Evolutionary conservation across 768 basidiomycete genomes (phyloP).

Genomic region (Lactarius hengduanensis): DNA sequence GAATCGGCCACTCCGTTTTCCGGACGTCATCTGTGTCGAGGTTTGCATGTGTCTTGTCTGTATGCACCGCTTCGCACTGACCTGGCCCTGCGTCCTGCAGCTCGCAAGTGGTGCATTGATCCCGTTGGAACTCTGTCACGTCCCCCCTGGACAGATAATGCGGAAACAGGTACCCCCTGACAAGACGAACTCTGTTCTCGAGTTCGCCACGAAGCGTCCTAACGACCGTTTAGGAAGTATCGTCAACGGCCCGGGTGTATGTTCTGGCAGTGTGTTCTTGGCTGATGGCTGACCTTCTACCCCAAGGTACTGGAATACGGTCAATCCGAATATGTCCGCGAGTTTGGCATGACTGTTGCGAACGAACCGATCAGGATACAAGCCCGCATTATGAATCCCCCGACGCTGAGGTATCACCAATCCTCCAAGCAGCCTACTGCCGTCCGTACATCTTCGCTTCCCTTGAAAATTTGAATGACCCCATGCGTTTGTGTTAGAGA

Average conservation of each 20-base stretch:
- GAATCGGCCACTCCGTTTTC: slow-evolving; percentile 55
- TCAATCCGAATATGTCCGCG: slow-evolving; percentile 54
- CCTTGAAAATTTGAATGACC: neutral
- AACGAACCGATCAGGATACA: slow-evolving; percentile 53
- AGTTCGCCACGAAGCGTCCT: slow-evolving; percentile 67
- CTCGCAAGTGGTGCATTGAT: slow-evolving; percentile 59
- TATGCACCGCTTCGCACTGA: neutral
- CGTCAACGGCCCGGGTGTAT: slow-evolving; percentile 50
- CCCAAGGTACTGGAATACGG: slow-evolving; percentile 48
- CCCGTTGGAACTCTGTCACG: slow-evolving; percentile 65
- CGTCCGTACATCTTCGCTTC: slow-evolving; percentile 40
- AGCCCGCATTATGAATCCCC: slow-evolving; percentile 63
- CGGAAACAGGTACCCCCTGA: slow-evolving; percentile 68
- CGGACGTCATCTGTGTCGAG: slow-evolving; percentile 67
- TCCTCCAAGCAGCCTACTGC: slow-evolving; percentile 56
- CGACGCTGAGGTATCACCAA: slow-evolving; percentile 63
- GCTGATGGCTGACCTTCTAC: slow-evolving; percentile 4
- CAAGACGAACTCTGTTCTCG: slow-evolving; percentile 59
- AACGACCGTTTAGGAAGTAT: slow-evolving; percentile 56
- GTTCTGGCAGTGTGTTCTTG: neutral
- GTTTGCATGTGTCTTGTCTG: slow-evolving; percentile 43
- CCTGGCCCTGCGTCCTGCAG: slow-evolving; percentile 40
- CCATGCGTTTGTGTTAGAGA: slow-evolving; percentile 37
- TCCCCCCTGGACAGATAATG: slow-evolving; percentile 67
- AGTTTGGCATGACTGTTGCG: slow-evolving; percentile 68